These are phyloP conservation scores for Dactylonectria estremocensis DNA, from an alignment of 2,329 filamentous ascomycete species.

Conservation along the genomic window DNA sequence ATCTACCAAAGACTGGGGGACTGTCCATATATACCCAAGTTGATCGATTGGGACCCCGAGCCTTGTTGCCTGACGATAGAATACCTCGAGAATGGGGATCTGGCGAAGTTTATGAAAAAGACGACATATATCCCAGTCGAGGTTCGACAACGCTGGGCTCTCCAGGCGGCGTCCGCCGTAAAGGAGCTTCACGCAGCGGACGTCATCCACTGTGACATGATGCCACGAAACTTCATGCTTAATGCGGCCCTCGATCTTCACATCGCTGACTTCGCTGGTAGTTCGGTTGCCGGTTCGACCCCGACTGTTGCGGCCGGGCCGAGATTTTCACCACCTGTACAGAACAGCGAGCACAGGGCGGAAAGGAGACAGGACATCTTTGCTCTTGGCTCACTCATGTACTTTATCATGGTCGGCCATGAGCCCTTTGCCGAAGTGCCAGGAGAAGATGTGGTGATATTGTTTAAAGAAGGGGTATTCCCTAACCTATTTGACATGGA, in stretches of 20 bases:
- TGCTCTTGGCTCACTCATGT: background rate
- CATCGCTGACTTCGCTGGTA: constrained; percentile 2
- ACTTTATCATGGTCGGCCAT: background rate
- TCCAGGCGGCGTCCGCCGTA: background rate
- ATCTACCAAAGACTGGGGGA: background rate
- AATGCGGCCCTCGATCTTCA: background rate
- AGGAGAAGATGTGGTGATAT: background rate
- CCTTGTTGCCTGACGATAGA: background rate
- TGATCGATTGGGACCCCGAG: background rate
- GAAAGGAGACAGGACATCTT: background rate
- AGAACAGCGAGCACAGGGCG: background rate
- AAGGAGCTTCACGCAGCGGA: background rate
- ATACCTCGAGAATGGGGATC: background rate
- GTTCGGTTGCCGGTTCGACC: background rate
- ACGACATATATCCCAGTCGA: background rate
- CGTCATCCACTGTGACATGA: background rate
- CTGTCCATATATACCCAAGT: background rate
- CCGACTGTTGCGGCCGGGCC: background rate
- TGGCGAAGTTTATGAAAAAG: background rate
- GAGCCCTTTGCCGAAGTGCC: background rate
- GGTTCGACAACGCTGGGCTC: background rate
- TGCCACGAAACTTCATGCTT: background rate
- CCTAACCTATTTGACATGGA: background rate
- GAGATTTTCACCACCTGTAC: background rate
- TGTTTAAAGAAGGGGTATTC: background rate